Conservation (phyloP, 2,329 filamentous ascomycete genomes). For the Trichoderma hamatum region DNA sequence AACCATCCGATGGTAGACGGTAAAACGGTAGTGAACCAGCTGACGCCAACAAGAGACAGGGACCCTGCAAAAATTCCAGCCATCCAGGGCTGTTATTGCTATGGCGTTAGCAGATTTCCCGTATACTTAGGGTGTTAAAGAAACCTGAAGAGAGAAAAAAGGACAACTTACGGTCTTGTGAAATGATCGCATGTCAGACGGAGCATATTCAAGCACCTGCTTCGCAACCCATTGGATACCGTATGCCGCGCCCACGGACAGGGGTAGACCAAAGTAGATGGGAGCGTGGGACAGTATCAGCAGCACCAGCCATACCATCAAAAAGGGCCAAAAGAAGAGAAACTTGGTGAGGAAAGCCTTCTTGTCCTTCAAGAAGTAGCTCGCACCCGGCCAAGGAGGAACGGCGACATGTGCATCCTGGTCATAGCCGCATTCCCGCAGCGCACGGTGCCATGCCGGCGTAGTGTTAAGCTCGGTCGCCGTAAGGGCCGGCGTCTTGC, state of each 20-base stretch:
- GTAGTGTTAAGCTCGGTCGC: conserved; percentile 89
- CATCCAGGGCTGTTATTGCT: conserved; percentile 72
- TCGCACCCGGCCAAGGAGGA: conserved; percentile 72
- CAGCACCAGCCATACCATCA: conserved; percentile 71
- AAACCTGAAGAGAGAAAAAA: no score
- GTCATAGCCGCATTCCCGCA: conserved; percentile 83
- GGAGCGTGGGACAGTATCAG: conserved; percentile 74
- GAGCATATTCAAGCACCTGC: conserved; percentile 78
- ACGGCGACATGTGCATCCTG: conserved; percentile 72
- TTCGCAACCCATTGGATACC: conserved; percentile 76
- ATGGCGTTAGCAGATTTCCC: not conserved
- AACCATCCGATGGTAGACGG: conserved; percentile 45
- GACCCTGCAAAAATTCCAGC: conserved; percentile 90
- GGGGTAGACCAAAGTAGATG: conserved; percentile 74
- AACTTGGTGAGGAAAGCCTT: conserved; percentile 79
- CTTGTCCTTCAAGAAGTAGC: conserved; percentile 74
- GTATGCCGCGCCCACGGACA: conserved; percentile 67
- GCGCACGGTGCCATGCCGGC: conserved; percentile 77
- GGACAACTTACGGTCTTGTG: conserved; percentile 82
- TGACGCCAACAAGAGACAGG: conserved; percentile 76
- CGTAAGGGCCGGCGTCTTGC: conserved; percentile 85
- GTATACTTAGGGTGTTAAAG: not conserved
- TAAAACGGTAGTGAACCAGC: conserved; percentile 75
- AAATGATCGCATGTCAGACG: conserved; percentile 83
- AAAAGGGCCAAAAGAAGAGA: conserved; percentile 86